Conservation (phyloP, 163 green algal genomes). For the Chlamydomonas reinhardtii region DNA sequence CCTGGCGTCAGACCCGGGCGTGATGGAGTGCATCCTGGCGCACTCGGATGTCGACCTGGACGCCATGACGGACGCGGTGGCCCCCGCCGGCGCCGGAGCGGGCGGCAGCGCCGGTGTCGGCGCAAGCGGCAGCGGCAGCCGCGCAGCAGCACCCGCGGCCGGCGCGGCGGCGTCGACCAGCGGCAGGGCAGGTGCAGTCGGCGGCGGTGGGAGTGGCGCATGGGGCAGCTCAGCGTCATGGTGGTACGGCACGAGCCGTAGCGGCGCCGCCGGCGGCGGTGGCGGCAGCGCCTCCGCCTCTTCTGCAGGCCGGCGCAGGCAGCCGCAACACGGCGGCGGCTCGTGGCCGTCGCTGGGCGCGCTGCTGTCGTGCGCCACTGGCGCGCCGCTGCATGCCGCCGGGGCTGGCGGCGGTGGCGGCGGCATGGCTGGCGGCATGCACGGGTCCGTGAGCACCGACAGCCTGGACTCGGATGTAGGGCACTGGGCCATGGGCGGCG, state of each 20-base stretch:
- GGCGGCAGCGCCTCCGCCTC: not conserved
- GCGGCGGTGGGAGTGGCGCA: not conserved
- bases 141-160: too few relatives aligned
- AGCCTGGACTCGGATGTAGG: constrained; percentile 40
- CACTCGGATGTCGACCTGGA: not conserved
- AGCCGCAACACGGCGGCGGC: not conserved
- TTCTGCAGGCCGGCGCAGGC: not conserved
- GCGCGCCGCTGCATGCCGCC: not conserved
- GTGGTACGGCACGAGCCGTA: not conserved
- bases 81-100: not conserved
- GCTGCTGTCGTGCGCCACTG: constrained; percentile 5
- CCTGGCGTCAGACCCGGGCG: constrained; percentile 18
- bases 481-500: constrained; percentile 44
- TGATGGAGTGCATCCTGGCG: constrained; percentile 40
- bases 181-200: too few relatives aligned
- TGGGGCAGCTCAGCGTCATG: not conserved
- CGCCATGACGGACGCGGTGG: not conserved
- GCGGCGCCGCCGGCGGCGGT: not conserved
- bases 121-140: not conserved
- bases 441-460: constrained; percentile 37
- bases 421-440: not conserved
- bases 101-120: not conserved
- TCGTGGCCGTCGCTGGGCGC: constrained; percentile 29
- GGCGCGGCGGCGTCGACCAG: too few relatives aligned
- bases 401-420: not conserved